Percentiles rank a stretch among this genome's conserved stretches.
Conservation (phyloP, 768 basidiomycete species). For the Agrocybe praecox region DNA sequence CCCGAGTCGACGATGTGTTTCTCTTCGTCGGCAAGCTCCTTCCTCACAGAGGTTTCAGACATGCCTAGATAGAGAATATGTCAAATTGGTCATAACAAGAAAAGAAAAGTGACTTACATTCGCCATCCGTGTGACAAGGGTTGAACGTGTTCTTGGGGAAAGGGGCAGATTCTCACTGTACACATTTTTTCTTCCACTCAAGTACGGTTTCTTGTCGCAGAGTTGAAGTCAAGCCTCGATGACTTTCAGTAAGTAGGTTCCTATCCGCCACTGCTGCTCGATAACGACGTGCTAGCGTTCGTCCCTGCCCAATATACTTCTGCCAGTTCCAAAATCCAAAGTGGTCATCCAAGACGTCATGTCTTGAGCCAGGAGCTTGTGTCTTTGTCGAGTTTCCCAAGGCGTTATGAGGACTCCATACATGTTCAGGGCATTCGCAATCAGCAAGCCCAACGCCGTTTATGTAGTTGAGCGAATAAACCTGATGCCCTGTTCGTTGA, state of each 20-base stretch:
- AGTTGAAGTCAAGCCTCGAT: not conserved
- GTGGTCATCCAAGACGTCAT: no score
- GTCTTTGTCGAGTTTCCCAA: no score
- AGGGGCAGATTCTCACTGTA: not conserved
- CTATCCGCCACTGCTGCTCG: not conserved
- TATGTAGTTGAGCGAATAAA: no score
- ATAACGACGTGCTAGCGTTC: not conserved
- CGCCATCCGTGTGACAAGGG: no score
- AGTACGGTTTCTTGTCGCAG: not conserved
- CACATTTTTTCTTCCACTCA: not conserved
- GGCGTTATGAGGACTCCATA: no score
- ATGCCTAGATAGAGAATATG: not conserved
- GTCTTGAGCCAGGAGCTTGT: no score
- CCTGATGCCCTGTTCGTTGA: no score
- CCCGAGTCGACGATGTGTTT: not conserved
- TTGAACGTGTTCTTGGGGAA: not conserved
- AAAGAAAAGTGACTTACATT: no score
- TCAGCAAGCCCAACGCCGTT: no score
- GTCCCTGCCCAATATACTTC: not conserved
- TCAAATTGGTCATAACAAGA: not conserved
- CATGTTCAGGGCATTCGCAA: no score
- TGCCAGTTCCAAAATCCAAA: constrained; percentile 1
- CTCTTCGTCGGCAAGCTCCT: not conserved
- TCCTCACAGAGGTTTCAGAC: no score
- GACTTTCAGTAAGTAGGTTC: not conserved